Conservation (phyloP, 306 rosid genomes). For the Boehmeria nivea region DNA sequence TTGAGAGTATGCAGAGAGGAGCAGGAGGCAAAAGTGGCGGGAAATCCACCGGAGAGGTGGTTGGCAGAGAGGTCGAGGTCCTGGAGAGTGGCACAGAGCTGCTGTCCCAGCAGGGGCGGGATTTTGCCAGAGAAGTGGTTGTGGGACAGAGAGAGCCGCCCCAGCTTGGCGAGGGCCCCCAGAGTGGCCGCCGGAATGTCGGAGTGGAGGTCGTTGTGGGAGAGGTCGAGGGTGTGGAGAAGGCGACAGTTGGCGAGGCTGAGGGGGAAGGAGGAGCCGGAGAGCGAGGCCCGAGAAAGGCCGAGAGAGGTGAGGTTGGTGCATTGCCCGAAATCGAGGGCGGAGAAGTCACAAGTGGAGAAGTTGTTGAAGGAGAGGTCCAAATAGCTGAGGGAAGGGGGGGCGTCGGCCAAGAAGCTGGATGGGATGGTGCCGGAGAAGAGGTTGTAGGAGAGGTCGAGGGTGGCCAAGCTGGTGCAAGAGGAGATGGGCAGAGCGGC, state of each 20-base stretch:
- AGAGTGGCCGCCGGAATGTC: conserved; percentile 46
- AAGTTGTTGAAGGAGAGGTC: conserved; percentile 56
- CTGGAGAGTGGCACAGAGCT: conserved; percentile 34
- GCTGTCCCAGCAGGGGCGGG: conserved; percentile 39
- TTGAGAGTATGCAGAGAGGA: conserved; percentile 41
- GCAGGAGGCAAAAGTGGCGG: conserved; percentile 43
- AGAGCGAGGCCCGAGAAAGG: conserved; percentile 37
- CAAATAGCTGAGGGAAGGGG: conserved; percentile 27
- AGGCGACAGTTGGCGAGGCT: conserved; percentile 34
- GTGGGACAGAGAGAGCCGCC: conserved; percentile 35
- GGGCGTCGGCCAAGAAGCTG: conserved; percentile 31
- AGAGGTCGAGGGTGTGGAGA: conserved; percentile 50
- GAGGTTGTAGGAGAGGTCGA: conserved; percentile 48
- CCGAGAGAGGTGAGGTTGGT: conserved; percentile 34
- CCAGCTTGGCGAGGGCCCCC: conserved; percentile 39
- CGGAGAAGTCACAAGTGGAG: conserved; percentile 33
- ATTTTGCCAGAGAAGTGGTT: conserved; percentile 48
- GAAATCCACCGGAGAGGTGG: conserved; percentile 48
- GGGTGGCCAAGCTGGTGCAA: conserved; percentile 41
- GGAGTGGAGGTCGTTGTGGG: conserved; percentile 33
- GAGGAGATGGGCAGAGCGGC: conserved; percentile 30
- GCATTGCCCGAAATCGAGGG: conserved; percentile 39
- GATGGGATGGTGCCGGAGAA: too few relatives aligned
- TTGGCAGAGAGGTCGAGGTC: conserved; percentile 57
- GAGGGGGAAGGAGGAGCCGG: conserved; percentile 32